Conservation (phyloP, 1,284 basidiomycete species). For the Moniliella sp. region DNA sequence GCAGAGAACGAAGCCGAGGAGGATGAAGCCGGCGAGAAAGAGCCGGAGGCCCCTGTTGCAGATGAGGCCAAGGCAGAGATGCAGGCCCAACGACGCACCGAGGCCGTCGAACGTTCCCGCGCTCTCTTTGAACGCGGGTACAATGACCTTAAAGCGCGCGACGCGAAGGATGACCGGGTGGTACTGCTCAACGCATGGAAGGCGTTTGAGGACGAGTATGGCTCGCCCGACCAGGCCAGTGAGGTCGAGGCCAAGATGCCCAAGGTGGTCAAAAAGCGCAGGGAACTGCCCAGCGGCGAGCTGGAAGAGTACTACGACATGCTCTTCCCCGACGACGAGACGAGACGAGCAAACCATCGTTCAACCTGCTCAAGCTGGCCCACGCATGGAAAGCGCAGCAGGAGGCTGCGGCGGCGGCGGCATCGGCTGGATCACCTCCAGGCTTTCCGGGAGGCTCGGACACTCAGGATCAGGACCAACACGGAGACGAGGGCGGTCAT, state of each 20-base stretch:
- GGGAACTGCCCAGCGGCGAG: constrained; percentile 8
- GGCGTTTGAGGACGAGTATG: constrained; percentile 46
- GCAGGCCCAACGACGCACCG: constrained; percentile 22
- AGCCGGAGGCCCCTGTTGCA: constrained; percentile 29
- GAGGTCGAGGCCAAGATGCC: constrained; percentile 76
- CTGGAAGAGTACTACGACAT: constrained; percentile 21
- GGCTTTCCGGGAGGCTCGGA: too few relatives aligned
- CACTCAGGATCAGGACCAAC: too few relatives aligned
- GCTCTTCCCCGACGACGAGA: constrained; percentile 30
- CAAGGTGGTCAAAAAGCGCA: constrained; percentile 53
- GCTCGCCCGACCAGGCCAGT: constrained; percentile 35
- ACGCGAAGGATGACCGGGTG: constrained; percentile 73
- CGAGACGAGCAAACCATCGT: constrained; percentile 17
- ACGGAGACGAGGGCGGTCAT: too few relatives aligned
- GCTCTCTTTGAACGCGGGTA: constrained; percentile 65
- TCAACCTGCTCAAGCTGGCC: constrained; percentile 26
- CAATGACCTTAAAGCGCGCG: constrained; percentile 55
- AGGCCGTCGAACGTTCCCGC: constrained; percentile 50
- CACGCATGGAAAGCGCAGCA: constrained; percentile 12
- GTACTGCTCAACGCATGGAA: constrained; percentile 81
- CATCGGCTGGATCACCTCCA: too few relatives aligned
- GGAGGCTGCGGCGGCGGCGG: constrained; percentile 1
- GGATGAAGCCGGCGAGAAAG: constrained; percentile 50
- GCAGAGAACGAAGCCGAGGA: constrained; percentile 38
- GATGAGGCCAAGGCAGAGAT: constrained; percentile 5